Evolutionary conservation across 805 yeast species (phyloP).

Genomic region (Komagataella pseudopastoris): DNA sequence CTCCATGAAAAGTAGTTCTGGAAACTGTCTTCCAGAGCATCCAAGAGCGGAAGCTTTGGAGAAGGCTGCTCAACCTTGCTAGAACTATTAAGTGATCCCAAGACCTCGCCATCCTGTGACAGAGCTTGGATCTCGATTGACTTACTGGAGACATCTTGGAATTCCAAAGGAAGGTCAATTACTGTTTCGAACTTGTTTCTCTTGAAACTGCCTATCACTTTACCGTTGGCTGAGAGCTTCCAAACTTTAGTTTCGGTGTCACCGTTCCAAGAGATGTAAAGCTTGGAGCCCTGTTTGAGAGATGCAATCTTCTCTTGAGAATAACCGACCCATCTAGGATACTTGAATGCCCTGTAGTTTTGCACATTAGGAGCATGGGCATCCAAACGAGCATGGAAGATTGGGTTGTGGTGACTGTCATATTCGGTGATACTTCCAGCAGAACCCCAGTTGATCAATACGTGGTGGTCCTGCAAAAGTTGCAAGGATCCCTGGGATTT

Average conservation of each 20-base stretch:
- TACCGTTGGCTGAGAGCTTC: constrained; percentile 10
- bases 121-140: background rate
- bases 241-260: constrained; percentile 20
- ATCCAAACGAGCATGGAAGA: constrained; percentile 20
- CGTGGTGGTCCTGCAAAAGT: constrained; percentile 19
- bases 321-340: constrained; percentile 17
- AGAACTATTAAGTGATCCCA: background rate
- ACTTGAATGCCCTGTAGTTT: constrained; percentile 23
- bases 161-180: background rate
- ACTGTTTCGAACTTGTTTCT: background rate
- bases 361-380: constrained; percentile 15
- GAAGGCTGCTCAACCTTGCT: background rate
- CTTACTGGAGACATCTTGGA: background rate
- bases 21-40: background rate
- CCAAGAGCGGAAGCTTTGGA: background rate
- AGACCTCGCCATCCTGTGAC: background rate
- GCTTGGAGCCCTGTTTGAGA: constrained; percentile 8
- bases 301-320: constrained; percentile 21
- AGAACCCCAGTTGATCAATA: constrained; percentile 24
- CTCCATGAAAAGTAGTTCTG: background rate
- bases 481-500: constrained; percentile 22
- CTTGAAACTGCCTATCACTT: background rate
- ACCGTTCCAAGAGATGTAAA: constrained; percentile 25
- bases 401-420: constrained; percentile 13
- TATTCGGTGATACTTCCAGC: constrained; percentile 24